Evolutionary conservation across 2,329 filamentous ascomycete genomes (phyloP).

Genomic region (Neonectria neomacrospora): DNA sequence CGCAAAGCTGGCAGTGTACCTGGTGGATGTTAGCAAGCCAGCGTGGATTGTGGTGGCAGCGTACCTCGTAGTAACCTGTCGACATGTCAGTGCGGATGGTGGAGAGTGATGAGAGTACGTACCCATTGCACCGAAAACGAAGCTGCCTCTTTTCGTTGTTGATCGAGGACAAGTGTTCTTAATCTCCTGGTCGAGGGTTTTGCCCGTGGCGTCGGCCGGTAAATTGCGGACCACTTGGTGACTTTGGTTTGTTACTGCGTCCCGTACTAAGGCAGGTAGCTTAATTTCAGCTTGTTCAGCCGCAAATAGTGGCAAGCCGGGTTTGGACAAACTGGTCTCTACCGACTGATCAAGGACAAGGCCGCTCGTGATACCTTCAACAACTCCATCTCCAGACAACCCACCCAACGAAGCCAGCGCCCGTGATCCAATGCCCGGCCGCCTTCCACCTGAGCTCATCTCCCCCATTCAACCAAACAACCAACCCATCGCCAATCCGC

Average conservation of each 20-base stretch:
- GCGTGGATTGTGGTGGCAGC: too few relatives aligned
- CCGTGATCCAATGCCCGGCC: conserved; percentile 44
- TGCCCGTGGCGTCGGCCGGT: too few relatives aligned
- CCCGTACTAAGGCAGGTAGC: neutral
- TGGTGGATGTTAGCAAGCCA: neutral
- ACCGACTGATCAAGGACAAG: too few relatives aligned
- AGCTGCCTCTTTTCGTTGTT: too few relatives aligned
- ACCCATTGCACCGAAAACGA: too few relatives aligned
- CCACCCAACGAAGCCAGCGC: conserved; percentile 42
- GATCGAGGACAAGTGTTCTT: too few relatives aligned
- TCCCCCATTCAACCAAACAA: conserved; percentile 48
- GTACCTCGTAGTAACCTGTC: too few relatives aligned
- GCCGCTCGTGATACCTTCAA: neutral
- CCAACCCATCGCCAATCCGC: conserved; percentile 47
- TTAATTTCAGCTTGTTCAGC: neutral
- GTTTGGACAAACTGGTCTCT: neutral
- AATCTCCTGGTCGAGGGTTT: too few relatives aligned
- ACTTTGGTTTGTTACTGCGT: neutral
- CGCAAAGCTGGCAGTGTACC: neutral
- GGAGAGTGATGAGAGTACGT: too few relatives aligned
- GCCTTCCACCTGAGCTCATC: conserved; percentile 37
- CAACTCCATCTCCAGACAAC: conserved; percentile 39
- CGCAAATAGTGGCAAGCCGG: neutral
- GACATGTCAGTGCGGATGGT: too few relatives aligned
- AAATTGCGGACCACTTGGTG: too few relatives aligned